Base-by-base conservation (phyloP, 805 yeast genomes). In the Schwanniomyces sp. region DNA sequence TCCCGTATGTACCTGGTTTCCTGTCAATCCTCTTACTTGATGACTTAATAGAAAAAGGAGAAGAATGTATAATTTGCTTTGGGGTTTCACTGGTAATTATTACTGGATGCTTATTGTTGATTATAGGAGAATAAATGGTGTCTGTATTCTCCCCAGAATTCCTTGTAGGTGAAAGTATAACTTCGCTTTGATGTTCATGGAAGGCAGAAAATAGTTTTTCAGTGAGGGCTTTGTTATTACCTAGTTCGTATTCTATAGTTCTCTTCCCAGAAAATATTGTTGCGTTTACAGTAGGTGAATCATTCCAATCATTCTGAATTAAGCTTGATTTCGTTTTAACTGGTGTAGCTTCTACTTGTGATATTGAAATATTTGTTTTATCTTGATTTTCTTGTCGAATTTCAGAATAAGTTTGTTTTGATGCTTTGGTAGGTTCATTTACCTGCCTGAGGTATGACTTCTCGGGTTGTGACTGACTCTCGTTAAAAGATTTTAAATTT, bases 1-100 rank as follows among this genome's bases (percentile, higher is more conserved):
- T 47, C 2, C 69, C 60, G 1, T 69, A 70, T n/a, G 66, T 72
- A 4, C 78, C 73, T 1, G 75, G 76, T 45, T 51, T 54, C 17
- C 40, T 52, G 14, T 52, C 34, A 38, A 38, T 52, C 9, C 44
- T 39, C 2, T 38, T 14, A 30, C 34, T 11, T 18, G 37, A 32
- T 18, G 26, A 24, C 16, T 16, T 27, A n/a, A 18, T 21, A 1
- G 41, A 32, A 14, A 49, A 34, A 14, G 50, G 38, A 8, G 44
- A 37, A 3, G 25, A 41, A 14, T 39, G n/a, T 10, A 39, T 9
- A 5, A n/a, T n/a, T n/a, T 26, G 32, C 12, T 9, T 26, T 29
- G 44, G 36, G 2, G 44, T 32, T 29, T 29, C 34, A 7, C 29
- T 24, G 12, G 17, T 32, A 8, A 14, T 32, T 32, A 14, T 5